Evolutionary conservation across 108 stramenopile genomes (phyloP), one percentile per base, ranked within the genome.

Genomic region (Bacterosira constricta): DNA sequence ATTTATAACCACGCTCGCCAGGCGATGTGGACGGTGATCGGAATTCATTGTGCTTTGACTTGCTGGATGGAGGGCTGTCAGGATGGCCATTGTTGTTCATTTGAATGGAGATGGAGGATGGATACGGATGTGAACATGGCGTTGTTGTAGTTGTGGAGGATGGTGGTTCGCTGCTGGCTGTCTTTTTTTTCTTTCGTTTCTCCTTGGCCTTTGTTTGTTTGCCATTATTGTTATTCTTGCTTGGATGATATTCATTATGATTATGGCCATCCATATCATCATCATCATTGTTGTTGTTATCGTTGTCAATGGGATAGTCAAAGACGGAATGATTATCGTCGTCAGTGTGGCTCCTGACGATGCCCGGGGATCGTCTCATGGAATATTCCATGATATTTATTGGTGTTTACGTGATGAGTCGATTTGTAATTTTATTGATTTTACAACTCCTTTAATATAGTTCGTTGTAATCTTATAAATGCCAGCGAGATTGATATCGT

Each of bases 251-350:
- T n/a, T n/a, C n/a, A n/a, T n/a, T n/a, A n/a, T n/a, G n/a, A n/a
- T n/a, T n/a, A n/a, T n/a, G n/a, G n/a, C 6, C 34, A 6, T 54
- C 10, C 15, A 29, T 54, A 7, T 20, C 53, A 41, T 36, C 34
- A 12, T 6, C 61, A 11, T 25, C 4, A 12, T 21, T 50, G 25
- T 12, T 17, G 3, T 15, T 62, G 21, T 13, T 26, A 29, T 10
- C 29, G 0, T 3, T 5, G 5, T 11, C 13, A 32, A 57, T 35
- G 17, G 63, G 72, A 49, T 45, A 73, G 45, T 73, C 63, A 27
- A 73, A 73, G 29, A 58, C 31, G 0, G 72, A 64, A 30, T 73
- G 63, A 39, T 65, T 73, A 17, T 73, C 72, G 17, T 73, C 72
- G 20, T 63, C 54, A 55, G 55, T 23, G 23, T 55, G 23, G 44